These are phyloP conservation scores for Globisporangium paddicum DNA, from an alignment of 352 stramenopile species.

Conservation along the genomic window DNA sequence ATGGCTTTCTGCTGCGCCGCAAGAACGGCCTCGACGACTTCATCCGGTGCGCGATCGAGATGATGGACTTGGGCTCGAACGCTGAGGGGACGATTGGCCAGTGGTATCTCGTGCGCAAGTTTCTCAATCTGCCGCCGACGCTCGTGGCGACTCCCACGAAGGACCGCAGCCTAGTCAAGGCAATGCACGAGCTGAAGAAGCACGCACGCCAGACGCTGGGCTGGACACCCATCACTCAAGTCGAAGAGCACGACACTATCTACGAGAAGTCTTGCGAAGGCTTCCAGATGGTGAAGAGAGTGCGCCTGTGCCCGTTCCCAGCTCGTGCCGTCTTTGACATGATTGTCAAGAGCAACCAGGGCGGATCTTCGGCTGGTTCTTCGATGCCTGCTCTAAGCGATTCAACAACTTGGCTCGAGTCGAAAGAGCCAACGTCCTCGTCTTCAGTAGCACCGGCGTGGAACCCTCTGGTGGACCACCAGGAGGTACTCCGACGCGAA, in stretches of 20 bases:
- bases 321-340: constrained; percentile 70
- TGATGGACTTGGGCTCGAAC: constrained; percentile 44
- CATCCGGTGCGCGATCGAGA: constrained; percentile 44
- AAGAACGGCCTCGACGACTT: constrained; percentile 72
- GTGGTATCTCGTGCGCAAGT: constrained; percentile 67
- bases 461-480: constrained; percentile 41
- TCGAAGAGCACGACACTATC: constrained; percentile 40
- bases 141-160: constrained; percentile 33
- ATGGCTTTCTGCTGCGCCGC: constrained; percentile 58
- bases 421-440: not conserved
- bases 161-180: constrained; percentile 42
- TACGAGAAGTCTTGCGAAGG: constrained; percentile 53
- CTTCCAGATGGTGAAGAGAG: constrained; percentile 66
- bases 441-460: not conserved
- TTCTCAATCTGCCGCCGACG: constrained; percentile 46
- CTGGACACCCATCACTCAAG: constrained; percentile 30
- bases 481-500: constrained; percentile 43
- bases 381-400: not conserved
- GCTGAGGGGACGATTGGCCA: constrained; percentile 45
- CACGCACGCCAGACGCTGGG: constrained; percentile 29
- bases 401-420: not conserved
- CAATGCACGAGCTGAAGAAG: constrained; percentile 49
- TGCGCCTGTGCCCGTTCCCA: constrained; percentile 54
- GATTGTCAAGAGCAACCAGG: constrained; percentile 38
- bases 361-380: not conserved